Percentiles rank a stretch among this genome's conserved stretches.
These are phyloP conservation scores for Leucocoprinus birnbaumii DNA, from an alignment of 768 basidiomycete genomes.

Conservation along the genomic window DNA sequence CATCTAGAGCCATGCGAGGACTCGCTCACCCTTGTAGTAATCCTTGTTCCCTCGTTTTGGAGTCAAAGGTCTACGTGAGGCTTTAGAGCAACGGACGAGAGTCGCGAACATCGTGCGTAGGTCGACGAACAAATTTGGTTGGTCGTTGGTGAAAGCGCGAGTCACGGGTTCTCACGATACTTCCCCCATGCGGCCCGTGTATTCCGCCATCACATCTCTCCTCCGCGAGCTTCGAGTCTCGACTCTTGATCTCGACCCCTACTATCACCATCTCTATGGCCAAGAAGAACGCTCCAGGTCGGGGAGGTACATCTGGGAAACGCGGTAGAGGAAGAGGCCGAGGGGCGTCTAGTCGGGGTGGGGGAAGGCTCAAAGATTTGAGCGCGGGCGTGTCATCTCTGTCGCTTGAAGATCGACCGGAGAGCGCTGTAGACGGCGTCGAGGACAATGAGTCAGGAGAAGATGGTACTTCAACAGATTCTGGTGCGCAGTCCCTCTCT, in stretches of 20 bases:
- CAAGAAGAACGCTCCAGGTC: conserved; percentile 34
- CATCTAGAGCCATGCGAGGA: neutral
- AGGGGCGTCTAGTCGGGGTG: conserved; percentile 23
- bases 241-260: too few relatives aligned
- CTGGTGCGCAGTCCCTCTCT: conserved; percentile 1
- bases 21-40: conserved; percentile 84
- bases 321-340: conserved; percentile 36
- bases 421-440: conserved; percentile 52
- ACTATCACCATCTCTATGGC: conserved; percentile 25
- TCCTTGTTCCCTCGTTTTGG: conserved; percentile 93
- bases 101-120: conserved; percentile 61
- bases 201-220: too few relatives aligned
- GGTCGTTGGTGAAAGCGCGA: neutral
- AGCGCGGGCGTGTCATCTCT: neutral
- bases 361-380: conserved; percentile 13
- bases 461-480: conserved; percentile 18
- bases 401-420: conserved; percentile 41
- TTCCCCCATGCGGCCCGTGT: neutral
- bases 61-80: conserved; percentile 78
- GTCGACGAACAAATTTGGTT: conserved; percentile 11
- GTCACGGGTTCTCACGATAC: conserved; percentile 1
- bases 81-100: conserved; percentile 69
- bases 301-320: conserved; percentile 24
- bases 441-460: conserved; percentile 33
- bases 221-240: too few relatives aligned